Evolutionary conservation across 495 filamentous ascomycete genomes (phyloP).

Genomic region (Corynascus novoguineensis): DNA sequence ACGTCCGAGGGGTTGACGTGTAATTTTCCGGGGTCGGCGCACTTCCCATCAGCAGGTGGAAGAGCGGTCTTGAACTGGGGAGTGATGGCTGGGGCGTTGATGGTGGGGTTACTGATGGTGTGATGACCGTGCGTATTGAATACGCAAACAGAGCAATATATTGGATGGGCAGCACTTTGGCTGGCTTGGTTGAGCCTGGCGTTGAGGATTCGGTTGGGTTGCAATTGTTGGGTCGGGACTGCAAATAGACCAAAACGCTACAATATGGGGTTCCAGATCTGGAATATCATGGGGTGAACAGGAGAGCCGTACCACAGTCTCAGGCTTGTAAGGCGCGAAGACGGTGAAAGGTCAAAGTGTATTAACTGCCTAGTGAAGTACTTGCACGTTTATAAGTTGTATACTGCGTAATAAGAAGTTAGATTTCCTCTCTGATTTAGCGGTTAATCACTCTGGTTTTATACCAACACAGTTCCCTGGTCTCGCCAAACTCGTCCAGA

Average conservation of each 20-base stretch:
- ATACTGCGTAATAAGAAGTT: no score
- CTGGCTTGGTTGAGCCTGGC: background rate
- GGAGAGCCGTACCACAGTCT: background rate
- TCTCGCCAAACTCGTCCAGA: no score
- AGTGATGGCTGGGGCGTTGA: conserved; percentile 9
- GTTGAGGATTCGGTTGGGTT: background rate
- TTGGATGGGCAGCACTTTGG: background rate
- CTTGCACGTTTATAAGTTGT: no score
- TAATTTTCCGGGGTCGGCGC: conserved; percentile 45
- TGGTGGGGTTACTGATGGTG: conserved; percentile 9
- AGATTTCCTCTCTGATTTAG: no score
- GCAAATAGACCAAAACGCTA: background rate
- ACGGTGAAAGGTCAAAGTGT: no score
- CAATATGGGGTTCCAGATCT: background rate
- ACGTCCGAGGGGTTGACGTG: conserved; percentile 30
- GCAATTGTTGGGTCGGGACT: background rate
- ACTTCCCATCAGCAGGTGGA: conserved; percentile 26
- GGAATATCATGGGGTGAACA: background rate
- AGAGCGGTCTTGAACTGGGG: conserved; percentile 17
- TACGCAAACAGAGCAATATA: background rate
- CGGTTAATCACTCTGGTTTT: no score
- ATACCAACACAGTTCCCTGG: no score
- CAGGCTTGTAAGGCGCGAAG: no score
- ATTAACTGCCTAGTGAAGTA: no score
- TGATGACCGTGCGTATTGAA: background rate